Percentiles rank a stretch among this genome's conserved stretches.
These are phyloP conservation scores for Phylloporus sp. DNA, from an alignment of 768 basidiomycete genomes.

Conservation along the genomic window DNA sequence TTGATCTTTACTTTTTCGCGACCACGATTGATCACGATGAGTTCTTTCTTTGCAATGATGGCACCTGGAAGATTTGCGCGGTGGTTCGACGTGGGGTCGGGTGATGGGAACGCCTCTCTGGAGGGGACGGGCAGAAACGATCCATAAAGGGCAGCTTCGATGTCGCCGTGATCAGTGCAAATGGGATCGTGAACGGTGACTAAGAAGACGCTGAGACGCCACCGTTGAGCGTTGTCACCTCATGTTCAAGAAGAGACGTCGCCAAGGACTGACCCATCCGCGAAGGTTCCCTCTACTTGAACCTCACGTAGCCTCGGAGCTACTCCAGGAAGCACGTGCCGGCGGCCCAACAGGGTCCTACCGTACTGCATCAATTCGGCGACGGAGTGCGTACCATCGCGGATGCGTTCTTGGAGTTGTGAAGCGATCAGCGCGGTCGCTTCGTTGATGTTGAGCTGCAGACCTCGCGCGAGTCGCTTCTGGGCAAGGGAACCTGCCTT, in stretches of 20 bases:
- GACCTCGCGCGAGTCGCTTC: conserved; percentile 89
- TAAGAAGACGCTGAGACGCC: conserved; percentile 62
- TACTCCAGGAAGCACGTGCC: conserved; percentile 86
- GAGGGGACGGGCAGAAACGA: conserved; percentile 85
- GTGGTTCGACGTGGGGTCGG: conserved; percentile 45
- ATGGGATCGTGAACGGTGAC: conserved; percentile 97
- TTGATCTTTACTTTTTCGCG: conserved; percentile 62
- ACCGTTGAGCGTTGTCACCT: not conserved
- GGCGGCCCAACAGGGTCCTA: conserved; percentile 77
- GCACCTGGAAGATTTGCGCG: conserved; percentile 67
- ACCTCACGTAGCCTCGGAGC: conserved; percentile 74
- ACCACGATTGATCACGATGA: conserved; percentile 72
- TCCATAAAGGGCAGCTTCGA: conserved; percentile 85
- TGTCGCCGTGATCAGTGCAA: conserved; percentile 72
- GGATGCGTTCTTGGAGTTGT: conserved; percentile 90
- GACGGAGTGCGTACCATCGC: conserved; percentile 85
- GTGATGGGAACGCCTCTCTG: conserved; percentile 56
- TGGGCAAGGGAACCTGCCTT: conserved; percentile 88
- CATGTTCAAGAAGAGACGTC: not conserved
- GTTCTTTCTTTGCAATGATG: conserved; percentile 57
- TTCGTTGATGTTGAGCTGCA: conserved; percentile 83
- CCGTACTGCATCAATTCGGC: conserved; percentile 92
- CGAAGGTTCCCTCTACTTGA: conserved; percentile 91
- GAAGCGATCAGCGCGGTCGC: conserved; percentile 84
- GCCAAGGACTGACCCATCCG: conserved; percentile 60